Conservation (phyloP, 306 rosid genomes). For the Trifolium dubium region DNA sequence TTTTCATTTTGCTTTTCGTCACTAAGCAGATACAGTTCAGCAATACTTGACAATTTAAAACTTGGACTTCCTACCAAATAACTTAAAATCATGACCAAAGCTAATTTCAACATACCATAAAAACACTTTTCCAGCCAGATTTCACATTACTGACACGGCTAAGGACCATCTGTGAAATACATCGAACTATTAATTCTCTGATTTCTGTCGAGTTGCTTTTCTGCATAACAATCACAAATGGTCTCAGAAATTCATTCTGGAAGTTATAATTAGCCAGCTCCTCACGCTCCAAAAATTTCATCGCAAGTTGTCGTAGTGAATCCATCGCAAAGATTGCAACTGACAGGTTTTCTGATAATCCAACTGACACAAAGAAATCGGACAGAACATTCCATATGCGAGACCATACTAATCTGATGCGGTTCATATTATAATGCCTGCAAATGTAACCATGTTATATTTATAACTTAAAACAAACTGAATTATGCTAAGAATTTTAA, state of each 20-base stretch:
- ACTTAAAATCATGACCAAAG: constrained; percentile 32
- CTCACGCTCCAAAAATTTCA: constrained; percentile 99
- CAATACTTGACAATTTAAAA: constrained; percentile 31
- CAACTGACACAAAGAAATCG: constrained; percentile 97
- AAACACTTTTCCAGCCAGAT: constrained; percentile 99
- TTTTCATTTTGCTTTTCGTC: constrained; percentile 13
- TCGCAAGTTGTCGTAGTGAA: constrained; percentile 95
- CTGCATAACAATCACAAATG: constrained; percentile 96
- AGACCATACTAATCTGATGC: constrained; percentile 98
- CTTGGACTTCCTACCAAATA: constrained; percentile 20
- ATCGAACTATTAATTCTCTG: constrained; percentile 91
- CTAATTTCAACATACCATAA: constrained; percentile 68
- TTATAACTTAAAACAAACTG: constrained; percentile 37
- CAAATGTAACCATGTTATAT: constrained; percentile 49
- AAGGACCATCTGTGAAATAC: constrained; percentile 99
- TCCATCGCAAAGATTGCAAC: constrained; percentile 99
- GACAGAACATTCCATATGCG: constrained; percentile 99
- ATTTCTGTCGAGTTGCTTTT: constrained; percentile 90
- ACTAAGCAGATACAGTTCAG: constrained; percentile 23
- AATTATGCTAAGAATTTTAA: constrained; percentile 26
- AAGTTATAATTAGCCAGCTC: constrained; percentile 98
- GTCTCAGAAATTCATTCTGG: constrained; percentile 97
- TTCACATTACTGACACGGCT: constrained; percentile 95
- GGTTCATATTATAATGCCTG: constrained; percentile 99
- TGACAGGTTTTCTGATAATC: constrained; percentile 92